Percentiles rank a stretch among this genome's conserved stretches.
Evolutionary conservation across 768 basidiomycete genomes (phyloP).

Genomic region (Kockovaella imperatae): DNA sequence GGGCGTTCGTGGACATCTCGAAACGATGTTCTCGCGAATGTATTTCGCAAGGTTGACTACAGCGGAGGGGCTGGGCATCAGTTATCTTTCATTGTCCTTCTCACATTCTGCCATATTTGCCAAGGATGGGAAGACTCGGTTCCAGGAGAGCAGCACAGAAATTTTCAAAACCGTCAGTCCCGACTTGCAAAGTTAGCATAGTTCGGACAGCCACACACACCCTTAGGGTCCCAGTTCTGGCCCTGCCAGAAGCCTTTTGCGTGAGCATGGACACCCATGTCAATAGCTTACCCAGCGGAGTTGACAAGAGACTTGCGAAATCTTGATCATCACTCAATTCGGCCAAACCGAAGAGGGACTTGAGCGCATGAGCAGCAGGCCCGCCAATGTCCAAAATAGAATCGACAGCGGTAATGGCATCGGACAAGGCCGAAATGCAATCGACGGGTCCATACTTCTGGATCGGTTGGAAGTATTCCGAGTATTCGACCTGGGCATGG

Average conservation of each 20-base stretch:
- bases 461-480: conserved; percentile 77
- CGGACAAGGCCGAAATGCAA: conserved; percentile 27
- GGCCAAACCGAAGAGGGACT: conserved; percentile 66
- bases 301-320: conserved; percentile 45
- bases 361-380: conserved; percentile 52
- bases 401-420: conserved; percentile 28
- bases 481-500: conserved; percentile 69
- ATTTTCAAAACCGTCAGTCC: conserved; percentile 30
- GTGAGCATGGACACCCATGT: background rate
- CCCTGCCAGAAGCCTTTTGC: conserved; percentile 60
- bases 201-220: conserved; percentile 9
- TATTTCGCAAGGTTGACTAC: conserved; percentile 48
- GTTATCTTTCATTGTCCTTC: conserved; percentile 1
- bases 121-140: too few relatives aligned
- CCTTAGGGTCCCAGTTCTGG: conserved; percentile 75
- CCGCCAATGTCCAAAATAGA: conserved; percentile 20
- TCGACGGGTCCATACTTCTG: conserved; percentile 57
- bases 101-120: conserved; percentile 49
- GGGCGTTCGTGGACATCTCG: conserved; percentile 16
- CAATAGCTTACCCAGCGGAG: conserved; percentile 21
- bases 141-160: conserved; percentile 37
- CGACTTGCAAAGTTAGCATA: conserved; percentile 19
- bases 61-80: conserved; percentile 14
- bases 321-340: conserved; percentile 53
- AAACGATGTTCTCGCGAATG: conserved; percentile 53